Conservation (phyloP, 2,329 filamentous ascomycete genomes). For the Aspergillus sergii region DNA sequence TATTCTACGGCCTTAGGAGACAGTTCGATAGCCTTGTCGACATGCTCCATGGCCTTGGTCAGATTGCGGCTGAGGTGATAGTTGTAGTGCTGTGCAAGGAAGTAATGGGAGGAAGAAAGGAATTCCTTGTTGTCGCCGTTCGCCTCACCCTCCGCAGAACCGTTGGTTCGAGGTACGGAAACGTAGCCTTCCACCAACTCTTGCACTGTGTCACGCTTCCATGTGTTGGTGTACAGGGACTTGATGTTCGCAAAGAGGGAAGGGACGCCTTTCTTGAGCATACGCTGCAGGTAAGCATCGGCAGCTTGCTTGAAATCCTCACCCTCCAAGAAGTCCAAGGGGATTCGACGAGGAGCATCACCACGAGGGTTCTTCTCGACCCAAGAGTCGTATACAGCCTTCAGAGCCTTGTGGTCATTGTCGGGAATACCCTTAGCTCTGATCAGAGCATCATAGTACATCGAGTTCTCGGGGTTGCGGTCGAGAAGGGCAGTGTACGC, state of each 20-base stretch:
- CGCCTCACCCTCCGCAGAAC: slow-evolving; percentile 47
- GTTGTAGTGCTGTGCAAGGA: slow-evolving; percentile 96
- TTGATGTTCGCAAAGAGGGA: slow-evolving; percentile 98
- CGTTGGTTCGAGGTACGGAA: slow-evolving; percentile 52
- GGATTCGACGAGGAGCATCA: slow-evolving; percentile 83
- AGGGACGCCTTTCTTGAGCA: slow-evolving; percentile 89
- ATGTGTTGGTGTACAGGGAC: slow-evolving; percentile 77
- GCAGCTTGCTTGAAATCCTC: slow-evolving; percentile 79
- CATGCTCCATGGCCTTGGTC: slow-evolving; percentile 75
- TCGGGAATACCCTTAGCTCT: slow-evolving; percentile 66
- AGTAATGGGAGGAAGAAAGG: slow-evolving; percentile 81
- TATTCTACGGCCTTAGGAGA: slow-evolving; percentile 84
- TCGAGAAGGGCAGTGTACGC: slow-evolving; percentile 81
- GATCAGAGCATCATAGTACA: slow-evolving; percentile 80
- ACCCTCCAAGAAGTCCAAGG: slow-evolving; percentile 83
- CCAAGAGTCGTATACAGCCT: slow-evolving; percentile 79
- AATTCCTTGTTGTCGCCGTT: slow-evolving; percentile 63
- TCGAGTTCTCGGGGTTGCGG: slow-evolving; percentile 83
- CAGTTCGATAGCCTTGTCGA: slow-evolving; percentile 80
- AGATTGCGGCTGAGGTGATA: slow-evolving; percentile 86
- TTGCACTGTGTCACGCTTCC: slow-evolving; percentile 77
- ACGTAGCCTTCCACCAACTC: slow-evolving; percentile 79
- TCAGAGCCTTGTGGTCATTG: slow-evolving; percentile 64
- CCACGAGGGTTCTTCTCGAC: slow-evolving; percentile 78
- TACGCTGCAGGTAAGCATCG: slow-evolving; percentile 75